Evolutionary conservation across 441 rosid genomes (phyloP), one percentile per base, ranked within the genome.

Genomic region (Raphanus hybrid): DNA sequence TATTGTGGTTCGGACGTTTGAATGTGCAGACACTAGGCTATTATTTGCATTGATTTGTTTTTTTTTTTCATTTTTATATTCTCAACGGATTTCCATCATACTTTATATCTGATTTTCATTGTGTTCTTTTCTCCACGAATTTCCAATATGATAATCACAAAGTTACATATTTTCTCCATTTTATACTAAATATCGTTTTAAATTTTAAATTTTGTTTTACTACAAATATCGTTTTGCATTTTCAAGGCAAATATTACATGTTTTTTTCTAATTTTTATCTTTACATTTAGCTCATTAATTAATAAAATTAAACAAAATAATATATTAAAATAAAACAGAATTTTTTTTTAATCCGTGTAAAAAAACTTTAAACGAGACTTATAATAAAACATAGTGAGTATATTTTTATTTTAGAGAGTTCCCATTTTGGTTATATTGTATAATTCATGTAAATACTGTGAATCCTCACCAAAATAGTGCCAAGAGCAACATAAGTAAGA

Each of bases 401-500:
- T 23, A 29, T 29, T 29, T 29, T 29, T 29, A 29, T 29, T 29
- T 29, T 29, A 29, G 55, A 48, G 55, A 48, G 16, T 48, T 48
- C 55, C 55, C 52, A 45, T 45, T 26, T 14, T 45, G 52, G 43
- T n/a, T 14, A 29, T 50, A 50, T 50, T 55, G 32, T 3, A 35
- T 14, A 34, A 54, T 37, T 12, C 5, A n/a, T 39, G 18, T 43
- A 15, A n/a, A 71, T 20, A 41, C 29, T 41, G 14, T 15, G 34
- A 26, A 34, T 20, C 69, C 35, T 48, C 8, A 16, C 16, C 35
- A 66, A 15, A 65, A 26, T 18, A 74, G 45, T 66, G 29, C 60
- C 43, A 66, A 26, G 34, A 11, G 66, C 6, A 74, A 69, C 26
- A 27, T 26, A 60, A 62, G 27, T 41, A 63, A 43, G 14, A 70